Evolutionary conservation across 1,284 basidiomycete genomes (phyloP).

Genomic region (Moesziomyces sp.): DNA sequence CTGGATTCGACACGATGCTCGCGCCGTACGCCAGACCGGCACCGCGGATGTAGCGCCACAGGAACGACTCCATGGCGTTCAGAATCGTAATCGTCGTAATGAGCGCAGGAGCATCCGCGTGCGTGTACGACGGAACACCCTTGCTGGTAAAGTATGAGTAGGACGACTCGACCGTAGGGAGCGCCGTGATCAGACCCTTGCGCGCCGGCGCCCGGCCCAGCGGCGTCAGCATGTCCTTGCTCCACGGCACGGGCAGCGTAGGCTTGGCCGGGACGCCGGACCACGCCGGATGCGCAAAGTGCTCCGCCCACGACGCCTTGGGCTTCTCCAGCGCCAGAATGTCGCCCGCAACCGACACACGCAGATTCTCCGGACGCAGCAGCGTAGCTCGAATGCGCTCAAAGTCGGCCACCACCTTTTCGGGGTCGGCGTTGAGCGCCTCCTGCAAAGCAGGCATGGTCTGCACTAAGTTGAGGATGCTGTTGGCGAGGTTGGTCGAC

Average conservation of each 20-base stretch:
- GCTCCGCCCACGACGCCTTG: constrained; percentile 68
- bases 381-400: constrained; percentile 53
- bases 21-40: constrained; percentile 83
- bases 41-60: constrained; percentile 75
- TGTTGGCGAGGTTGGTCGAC: constrained; percentile 79
- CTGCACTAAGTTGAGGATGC: constrained; percentile 80
- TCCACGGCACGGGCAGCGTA: constrained; percentile 78
- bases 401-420: constrained; percentile 53
- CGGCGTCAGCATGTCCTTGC: constrained; percentile 78
- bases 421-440: constrained; percentile 70
- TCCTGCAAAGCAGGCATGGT: constrained; percentile 82
- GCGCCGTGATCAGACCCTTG: constrained; percentile 84
- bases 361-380: constrained; percentile 78
- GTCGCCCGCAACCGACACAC: constrained; percentile 89
- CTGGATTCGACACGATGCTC: constrained; percentile 80
- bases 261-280: constrained; percentile 6
- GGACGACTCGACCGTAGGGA: constrained; percentile 93
- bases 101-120: constrained; percentile 86
- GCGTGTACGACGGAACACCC: constrained; percentile 70
- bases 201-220: constrained; percentile 77
- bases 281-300: constrained; percentile 21
- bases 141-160: constrained; percentile 84
- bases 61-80: constrained; percentile 92
- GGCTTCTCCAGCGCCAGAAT: constrained; percentile 79
- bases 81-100: constrained; percentile 86